Conservation (phyloP, 2,329 filamentous ascomycete genomes). For the Fusarium oligoseptatum region DNA sequence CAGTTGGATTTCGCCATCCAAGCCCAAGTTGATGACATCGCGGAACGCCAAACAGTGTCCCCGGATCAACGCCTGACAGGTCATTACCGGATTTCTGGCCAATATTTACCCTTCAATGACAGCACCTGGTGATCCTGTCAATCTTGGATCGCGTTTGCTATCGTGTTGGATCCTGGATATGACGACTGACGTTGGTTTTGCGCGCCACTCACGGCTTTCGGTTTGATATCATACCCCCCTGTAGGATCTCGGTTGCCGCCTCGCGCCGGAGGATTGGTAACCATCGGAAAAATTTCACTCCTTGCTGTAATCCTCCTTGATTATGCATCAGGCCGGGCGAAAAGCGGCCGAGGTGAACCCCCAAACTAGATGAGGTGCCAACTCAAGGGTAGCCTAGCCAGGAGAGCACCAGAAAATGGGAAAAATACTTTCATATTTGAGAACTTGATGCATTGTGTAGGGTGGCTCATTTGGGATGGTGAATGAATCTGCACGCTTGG, state of each 20-base stretch:
- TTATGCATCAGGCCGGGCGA: not conserved
- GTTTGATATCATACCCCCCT: not conserved
- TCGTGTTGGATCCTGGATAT: not conserved
- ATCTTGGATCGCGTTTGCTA: not conserved
- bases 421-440: too few species aligned
- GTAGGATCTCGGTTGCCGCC: not conserved
- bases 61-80: not conserved
- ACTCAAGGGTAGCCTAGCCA: not conserved
- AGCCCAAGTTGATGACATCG: not conserved
- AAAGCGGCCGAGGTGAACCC: not conserved
- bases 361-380: not conserved
- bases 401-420: not conserved
- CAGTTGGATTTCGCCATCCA: not conserved
- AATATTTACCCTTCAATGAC: constrained; percentile 2
- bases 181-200: not conserved
- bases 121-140: not conserved
- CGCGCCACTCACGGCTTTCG: not conserved
- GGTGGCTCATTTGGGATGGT: not conserved
- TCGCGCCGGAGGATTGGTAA: not conserved
- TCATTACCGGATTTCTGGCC: not conserved
- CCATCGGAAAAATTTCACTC: not conserved
- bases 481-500: not conserved
- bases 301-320: too few species aligned
- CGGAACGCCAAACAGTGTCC: not conserved
- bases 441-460: not conserved